Evolutionary conservation across 129 eudicot species (phyloP).

Genomic region (Pulicaria dysenterica): DNA sequence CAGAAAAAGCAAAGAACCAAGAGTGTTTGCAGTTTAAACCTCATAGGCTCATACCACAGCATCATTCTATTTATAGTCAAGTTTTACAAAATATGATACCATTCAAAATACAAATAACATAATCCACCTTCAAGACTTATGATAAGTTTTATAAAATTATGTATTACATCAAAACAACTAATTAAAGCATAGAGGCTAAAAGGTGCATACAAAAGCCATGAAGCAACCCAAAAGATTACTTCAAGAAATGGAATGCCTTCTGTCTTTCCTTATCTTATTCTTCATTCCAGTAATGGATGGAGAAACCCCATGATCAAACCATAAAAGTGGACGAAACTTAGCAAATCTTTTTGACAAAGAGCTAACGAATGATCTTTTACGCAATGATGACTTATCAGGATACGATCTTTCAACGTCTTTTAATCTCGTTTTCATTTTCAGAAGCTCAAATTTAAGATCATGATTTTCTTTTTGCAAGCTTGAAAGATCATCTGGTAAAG

Average conservation of each 20-base stretch:
- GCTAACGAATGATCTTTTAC: conserved; percentile 67
- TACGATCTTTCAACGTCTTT: conserved; percentile 48
- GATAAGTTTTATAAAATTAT: not conserved
- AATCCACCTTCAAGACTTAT: conserved; percentile 1
- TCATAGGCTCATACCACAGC: no score
- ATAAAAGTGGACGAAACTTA: conserved; percentile 40
- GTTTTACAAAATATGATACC: no score
- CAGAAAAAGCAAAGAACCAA: no score
- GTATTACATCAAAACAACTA: conserved; percentile 17
- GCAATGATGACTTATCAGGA: conserved; percentile 51
- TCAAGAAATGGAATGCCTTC: conserved; percentile 69
- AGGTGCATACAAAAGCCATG: not conserved
- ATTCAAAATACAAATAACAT: no score
- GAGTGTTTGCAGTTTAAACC: no score
- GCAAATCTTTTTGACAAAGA: conserved; percentile 67
- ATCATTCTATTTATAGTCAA: no score
- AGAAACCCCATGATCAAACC: conserved; percentile 49
- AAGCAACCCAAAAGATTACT: no score
- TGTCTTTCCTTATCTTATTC: conserved; percentile 48
- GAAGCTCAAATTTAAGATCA: conserved; percentile 74
- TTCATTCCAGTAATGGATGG: conserved; percentile 45
- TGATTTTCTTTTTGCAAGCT: conserved; percentile 68
- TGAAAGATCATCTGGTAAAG: conserved; percentile 43
- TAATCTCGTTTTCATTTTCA: conserved; percentile 63
- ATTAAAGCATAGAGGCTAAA: conserved; percentile 4